A percentile compares a stretch with the other conserved stretches of the same genome.
These are phyloP conservation scores for Penicillium roqueforti DNA, from an alignment of 495 filamentous ascomycete genomes.

Conservation along the genomic window DNA sequence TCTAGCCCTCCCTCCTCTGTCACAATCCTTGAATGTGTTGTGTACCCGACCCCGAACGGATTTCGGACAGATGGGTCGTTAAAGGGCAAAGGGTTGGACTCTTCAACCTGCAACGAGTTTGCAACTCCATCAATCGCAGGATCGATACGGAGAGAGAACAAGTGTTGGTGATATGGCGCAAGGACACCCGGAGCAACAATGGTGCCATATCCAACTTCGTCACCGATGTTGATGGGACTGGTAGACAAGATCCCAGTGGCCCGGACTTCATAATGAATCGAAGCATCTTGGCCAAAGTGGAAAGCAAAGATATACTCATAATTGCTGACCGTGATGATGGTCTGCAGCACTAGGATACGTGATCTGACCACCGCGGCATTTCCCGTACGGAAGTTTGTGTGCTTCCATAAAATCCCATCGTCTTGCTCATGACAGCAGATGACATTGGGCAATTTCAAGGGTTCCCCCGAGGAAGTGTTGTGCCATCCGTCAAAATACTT, in stretches of 20 bases:
- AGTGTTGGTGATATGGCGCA: constrained; percentile 77
- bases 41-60: constrained; percentile 74
- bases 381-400: constrained; percentile 62
- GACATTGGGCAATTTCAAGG: constrained; percentile 50
- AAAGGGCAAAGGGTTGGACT: constrained; percentile 64
- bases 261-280: constrained; percentile 72
- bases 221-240: constrained; percentile 58
- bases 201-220: constrained; percentile 66
- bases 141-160: constrained; percentile 84
- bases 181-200: constrained; percentile 81
- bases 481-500: constrained; percentile 59
- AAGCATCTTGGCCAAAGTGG: constrained; percentile 77
- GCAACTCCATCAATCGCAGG: constrained; percentile 69
- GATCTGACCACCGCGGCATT: constrained; percentile 53
- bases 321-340: constrained; percentile 75
- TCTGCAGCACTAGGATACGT: constrained; percentile 60
- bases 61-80: constrained; percentile 53
- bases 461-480: constrained; percentile 48
- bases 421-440: constrained; percentile 67
- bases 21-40: constrained; percentile 50
- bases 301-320: constrained; percentile 87
- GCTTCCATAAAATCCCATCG: constrained; percentile 64
- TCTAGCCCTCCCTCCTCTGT: constrained; percentile 58
- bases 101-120: constrained; percentile 65
- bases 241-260: constrained; percentile 88